Evolutionary conservation across 495 filamentous ascomycete genomes (phyloP).

Genomic region (Melanomma pulvis-pyrius): DNA sequence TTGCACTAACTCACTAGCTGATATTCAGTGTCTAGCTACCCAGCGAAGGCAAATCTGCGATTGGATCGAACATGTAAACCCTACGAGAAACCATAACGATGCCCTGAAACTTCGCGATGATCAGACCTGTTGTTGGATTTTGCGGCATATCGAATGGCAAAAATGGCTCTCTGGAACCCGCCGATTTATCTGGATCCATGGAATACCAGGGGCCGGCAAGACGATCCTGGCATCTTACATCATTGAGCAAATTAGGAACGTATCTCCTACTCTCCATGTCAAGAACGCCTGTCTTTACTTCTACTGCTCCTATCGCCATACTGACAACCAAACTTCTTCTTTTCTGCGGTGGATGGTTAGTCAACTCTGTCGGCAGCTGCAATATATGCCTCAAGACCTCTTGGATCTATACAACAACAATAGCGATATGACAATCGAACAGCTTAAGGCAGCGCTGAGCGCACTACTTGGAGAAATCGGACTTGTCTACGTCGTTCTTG

Average conservation of each 20-base stretch:
- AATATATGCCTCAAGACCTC: not conserved
- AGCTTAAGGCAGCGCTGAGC: not conserved
- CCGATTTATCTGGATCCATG: constrained; percentile 19
- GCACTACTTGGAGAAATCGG: not conserved
- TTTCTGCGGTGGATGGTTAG: constrained; percentile 18
- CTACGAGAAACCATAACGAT: constrained; percentile 6
- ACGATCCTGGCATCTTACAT: constrained; percentile 12
- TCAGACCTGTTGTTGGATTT: constrained; percentile 9
- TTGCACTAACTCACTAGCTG: too few species aligned
- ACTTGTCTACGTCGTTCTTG: constrained; percentile 10
- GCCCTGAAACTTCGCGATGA: constrained; percentile 1
- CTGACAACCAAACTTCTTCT: not conserved
- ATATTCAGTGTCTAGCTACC: not conserved
- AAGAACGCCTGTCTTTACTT: constrained; percentile 6
- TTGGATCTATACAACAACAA: not conserved
- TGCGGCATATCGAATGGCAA: not conserved
- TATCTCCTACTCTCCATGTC: not conserved
- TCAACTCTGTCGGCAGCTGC: constrained; percentile 9
- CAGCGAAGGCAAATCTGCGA: constrained; percentile 5
- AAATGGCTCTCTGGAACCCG: constrained; percentile 4
- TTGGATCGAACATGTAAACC: constrained; percentile 13
- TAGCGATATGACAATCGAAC: not conserved
- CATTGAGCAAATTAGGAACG: not conserved
- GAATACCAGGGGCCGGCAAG: constrained; percentile 21
- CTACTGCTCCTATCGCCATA: constrained; percentile 17